These are phyloP conservation scores for Casuarina cunninghamiana DNA, from an alignment of 306 rosid genomes.

Conservation along the genomic window DNA sequence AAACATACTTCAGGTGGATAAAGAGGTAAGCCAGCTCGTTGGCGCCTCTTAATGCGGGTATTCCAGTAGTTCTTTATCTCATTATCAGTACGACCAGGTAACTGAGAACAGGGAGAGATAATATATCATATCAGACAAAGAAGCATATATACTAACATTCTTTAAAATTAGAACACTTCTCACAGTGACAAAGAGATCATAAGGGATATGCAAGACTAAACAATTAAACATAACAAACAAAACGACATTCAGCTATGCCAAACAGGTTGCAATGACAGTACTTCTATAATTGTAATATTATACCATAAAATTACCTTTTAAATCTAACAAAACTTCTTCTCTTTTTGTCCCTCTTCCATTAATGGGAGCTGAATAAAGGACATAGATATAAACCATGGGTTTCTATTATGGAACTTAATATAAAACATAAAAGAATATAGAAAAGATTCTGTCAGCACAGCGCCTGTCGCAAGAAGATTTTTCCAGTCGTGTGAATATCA, in stretches of 20 bases:
- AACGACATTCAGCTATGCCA: not conserved
- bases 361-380: not conserved
- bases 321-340: not conserved
- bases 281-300: not conserved
- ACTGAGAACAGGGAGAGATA: constrained; percentile 48
- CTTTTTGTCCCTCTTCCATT: not conserved
- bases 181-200: constrained; percentile 7
- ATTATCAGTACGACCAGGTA: constrained; percentile 98
- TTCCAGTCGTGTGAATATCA: too few relatives aligned
- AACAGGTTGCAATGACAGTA: not conserved
- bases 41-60: constrained; percentile 87
- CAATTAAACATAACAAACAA: not conserved
- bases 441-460: not conserved
- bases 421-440: not conserved
- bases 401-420: not conserved
- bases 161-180: not conserved
- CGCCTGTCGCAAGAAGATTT: too few relatives aligned
- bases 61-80: constrained; percentile 99
- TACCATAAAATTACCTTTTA: not conserved
- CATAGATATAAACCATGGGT: not conserved
- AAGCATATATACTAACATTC: not conserved
- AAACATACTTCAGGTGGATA: constrained; percentile 81
- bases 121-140: constrained; percentile 19
- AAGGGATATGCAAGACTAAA: constrained; percentile 7
- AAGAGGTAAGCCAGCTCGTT: constrained; percentile 90